Conservation (phyloP, 2,329 filamentous ascomycete species). For the Penicillium decumbens region DNA sequence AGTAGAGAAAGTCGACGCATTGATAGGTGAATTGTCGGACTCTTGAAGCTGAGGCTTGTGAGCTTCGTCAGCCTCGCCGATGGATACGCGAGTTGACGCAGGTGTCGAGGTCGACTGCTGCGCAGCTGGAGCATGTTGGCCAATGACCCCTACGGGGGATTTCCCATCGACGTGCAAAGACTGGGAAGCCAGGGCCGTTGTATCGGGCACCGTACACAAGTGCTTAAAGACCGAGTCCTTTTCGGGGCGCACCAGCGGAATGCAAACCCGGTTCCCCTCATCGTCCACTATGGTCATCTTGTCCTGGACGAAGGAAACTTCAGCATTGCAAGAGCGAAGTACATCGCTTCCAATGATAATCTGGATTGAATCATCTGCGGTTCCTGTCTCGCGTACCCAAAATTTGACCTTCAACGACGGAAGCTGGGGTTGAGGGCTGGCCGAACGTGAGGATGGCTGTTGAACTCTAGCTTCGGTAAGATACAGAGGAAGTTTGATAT, state of each 20-base stretch:
- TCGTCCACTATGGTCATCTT: slow-evolving; percentile 82
- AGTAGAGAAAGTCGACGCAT: slow-evolving; percentile 15
- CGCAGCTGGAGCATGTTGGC: slow-evolving; percentile 22
- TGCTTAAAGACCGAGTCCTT: slow-evolving; percentile 76
- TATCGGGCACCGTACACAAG: slow-evolving; percentile 56
- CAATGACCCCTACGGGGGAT: slow-evolving; percentile 32
- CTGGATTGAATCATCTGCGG: slow-evolving; percentile 60
- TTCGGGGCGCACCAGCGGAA: slow-evolving; percentile 89
- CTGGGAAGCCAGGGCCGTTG: slow-evolving; percentile 4
- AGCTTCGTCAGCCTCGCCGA: slow-evolving; percentile 22
- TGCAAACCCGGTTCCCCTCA: slow-evolving; percentile 77
- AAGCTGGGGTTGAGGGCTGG: slow-evolving; percentile 68
- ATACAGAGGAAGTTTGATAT: slow-evolving; percentile 75
- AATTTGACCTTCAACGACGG: slow-evolving; percentile 78
- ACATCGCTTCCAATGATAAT: slow-evolving; percentile 89
- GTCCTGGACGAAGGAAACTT: slow-evolving; percentile 88
- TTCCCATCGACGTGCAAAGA: slow-evolving; percentile 20
- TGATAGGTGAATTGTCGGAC: not conserved
- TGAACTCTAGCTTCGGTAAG: slow-evolving; percentile 86
- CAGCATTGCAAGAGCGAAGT: slow-evolving; percentile 77
- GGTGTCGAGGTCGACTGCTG: slow-evolving; percentile 26
- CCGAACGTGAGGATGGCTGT: slow-evolving; percentile 63
- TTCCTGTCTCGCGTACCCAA: slow-evolving; percentile 57
- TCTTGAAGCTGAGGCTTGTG: slow-evolving; percentile 17
- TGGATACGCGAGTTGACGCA: slow-evolving; percentile 21